Base-by-base conservation (phyloP, 345 rosid species). In the Eucalyptus pumila region DNA sequence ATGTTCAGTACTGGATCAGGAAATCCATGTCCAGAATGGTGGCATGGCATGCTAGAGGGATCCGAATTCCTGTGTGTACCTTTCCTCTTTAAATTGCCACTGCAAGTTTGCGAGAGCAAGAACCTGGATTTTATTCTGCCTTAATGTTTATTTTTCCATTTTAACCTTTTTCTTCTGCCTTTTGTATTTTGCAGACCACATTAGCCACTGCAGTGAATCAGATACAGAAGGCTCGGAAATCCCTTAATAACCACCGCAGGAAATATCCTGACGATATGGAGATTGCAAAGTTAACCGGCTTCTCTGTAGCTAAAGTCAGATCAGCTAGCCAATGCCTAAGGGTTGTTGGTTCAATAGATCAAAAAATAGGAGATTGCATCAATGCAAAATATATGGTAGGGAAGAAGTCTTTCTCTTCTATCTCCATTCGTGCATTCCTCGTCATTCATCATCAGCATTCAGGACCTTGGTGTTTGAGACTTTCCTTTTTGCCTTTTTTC, bases 1-100 rank as follows among this genome's bases (percentile, higher is more conserved):
- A 97, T 93, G 96, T 95, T 52, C 98, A 95, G 86, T 95, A 93
- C 90, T 97, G 99, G 99, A 95, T 97, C 89, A 93, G 95, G 87
- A 96, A 95, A 89, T 94, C 96, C 11, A 93, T 96, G 94, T 94
- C 93, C 85, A 92, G 88, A 92, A 92, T 92, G 92, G 97, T 95
- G 62, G 86, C 94, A 52, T 94, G 72, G 72, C 92, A 93, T 92
- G 93, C 94, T 58, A 94, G 97, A 92, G 98, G 95, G 86, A 92
- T 95, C 86, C 93, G 91, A 88, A 91, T 95, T 92, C 98, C 98
- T 72, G 98, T 96, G 88, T n/a, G 94, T 90, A 87, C 32, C 62
- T 48, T 89, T 86, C 58, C 50, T 37, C 49, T 67, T 32, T 86
- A 32, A 32, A 89, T 69, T 87, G 13, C 72, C 83, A 86, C 10